A percentile compares a stretch with the other conserved stretches of the same genome.
phyloP scores from a whole-genome alignment of 106 monocot species.

The Dendrobium huoshanense region DNA sequence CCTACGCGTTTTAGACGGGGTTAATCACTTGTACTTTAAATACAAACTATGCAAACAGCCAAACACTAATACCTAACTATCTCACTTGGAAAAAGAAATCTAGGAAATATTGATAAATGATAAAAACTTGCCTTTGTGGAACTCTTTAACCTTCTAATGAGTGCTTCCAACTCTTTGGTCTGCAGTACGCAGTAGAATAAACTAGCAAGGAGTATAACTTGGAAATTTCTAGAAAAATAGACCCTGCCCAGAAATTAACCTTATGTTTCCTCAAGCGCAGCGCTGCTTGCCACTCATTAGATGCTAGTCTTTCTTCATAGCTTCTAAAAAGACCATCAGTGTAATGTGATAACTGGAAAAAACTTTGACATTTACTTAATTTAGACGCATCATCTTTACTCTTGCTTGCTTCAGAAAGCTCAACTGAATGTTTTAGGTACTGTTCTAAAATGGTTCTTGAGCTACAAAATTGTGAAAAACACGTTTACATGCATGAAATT shows the following conservation, averaged over 20 bases:
- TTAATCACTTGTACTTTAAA: too few relatives aligned
- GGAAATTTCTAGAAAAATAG: background rate
- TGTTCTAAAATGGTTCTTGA: constrained; percentile 89
- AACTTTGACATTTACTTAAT: constrained; percentile 63
- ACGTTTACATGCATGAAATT: background rate
- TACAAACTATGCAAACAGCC: too few relatives aligned
- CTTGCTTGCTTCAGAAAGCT: constrained; percentile 48
- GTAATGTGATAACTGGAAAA: constrained; percentile 90
- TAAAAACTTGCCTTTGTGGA: constrained; percentile 68
- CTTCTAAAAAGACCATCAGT: constrained; percentile 86
- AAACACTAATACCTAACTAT: too few relatives aligned
- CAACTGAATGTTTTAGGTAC: constrained; percentile 74
- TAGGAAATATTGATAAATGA: background rate
- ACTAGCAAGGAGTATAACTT: background rate
- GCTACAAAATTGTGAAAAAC: constrained; percentile 31
- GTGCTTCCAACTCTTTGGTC: constrained; percentile 89
- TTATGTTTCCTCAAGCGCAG: constrained; percentile 88
- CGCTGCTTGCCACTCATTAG: constrained; percentile 97
- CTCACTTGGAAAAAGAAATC: background rate
- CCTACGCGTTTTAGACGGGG: background rate
- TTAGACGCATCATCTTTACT: constrained; percentile 25
- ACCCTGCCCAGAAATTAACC: constrained; percentile 24
- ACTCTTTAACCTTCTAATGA: constrained; percentile 74
- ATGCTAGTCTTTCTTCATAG: constrained; percentile 87
- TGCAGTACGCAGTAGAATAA: constrained; percentile 21